phyloP scores from a whole-genome alignment of 805 yeast genomes.

The Sungouiozyma intestinalis region DNA sequence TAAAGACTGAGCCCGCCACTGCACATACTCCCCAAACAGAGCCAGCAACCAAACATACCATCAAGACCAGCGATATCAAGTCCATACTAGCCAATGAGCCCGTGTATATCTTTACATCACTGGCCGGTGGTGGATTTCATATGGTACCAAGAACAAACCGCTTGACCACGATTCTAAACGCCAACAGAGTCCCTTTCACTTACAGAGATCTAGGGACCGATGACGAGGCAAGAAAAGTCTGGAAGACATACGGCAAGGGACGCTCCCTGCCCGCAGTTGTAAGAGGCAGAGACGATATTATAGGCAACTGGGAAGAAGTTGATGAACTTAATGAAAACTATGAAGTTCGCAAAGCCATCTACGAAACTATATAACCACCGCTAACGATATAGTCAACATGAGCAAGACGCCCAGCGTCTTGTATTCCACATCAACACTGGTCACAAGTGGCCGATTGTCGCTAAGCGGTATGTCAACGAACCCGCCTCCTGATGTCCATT shows the following conservation, averaged over 20 bases:
- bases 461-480: neutral
- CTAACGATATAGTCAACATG: too few relatives aligned
- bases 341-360: conserved; percentile 49
- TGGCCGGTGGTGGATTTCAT: conserved; percentile 78
- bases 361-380: conserved; percentile 54
- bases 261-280: conserved; percentile 77
- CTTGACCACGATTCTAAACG: conserved; percentile 60
- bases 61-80: conserved; percentile 12
- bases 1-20: neutral
- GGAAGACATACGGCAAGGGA: conserved; percentile 69
- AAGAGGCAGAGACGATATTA: conserved; percentile 67
- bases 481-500: neutral
- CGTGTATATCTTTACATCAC: conserved; percentile 69
- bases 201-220: conserved; percentile 80
- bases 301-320: conserved; percentile 79
- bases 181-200: conserved; percentile 57
- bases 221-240: conserved; percentile 70
- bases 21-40: neutral
- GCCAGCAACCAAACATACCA: neutral
- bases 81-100: conserved; percentile 39
- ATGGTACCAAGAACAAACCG: conserved; percentile 70
- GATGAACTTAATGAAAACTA: conserved; percentile 82
- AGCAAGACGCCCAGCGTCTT: too few relatives aligned
- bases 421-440: too few relatives aligned
- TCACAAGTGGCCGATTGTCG: too few relatives aligned